Evolutionary conservation across 2,329 filamentous ascomycete genomes (phyloP), one percentile per base, ranked within the genome.

Genomic region (Hirsutella minnesotensis): DNA sequence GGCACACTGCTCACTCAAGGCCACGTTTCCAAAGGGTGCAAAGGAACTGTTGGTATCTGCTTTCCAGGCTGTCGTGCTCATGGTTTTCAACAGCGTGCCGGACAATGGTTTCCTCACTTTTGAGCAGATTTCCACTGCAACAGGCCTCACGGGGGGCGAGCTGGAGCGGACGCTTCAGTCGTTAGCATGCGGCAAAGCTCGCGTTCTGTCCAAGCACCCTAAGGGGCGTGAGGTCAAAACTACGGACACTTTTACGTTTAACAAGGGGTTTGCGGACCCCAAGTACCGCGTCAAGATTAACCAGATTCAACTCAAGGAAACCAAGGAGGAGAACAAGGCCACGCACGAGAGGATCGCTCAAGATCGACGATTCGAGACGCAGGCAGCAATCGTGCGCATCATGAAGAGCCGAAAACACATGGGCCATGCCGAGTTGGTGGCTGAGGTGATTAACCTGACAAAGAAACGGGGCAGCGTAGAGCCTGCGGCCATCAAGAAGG

Each of bases 281-380:
- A 94, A 92, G 62, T 84, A 86, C 63, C 80, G 88, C 44, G 81
- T 98, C 66, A 98, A 98, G 69, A 95, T 98, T 69, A 98, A 96
- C 66, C 90, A 95, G 64, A 92, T 98, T 53, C 92, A 98, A 64
- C 75, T 95, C 40, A 94, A 92, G 65, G 92, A 98, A 66, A 96
- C 92, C 1, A 85, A 84, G 54, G 84, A 90, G 56, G 92, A 98
- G 65, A 95, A 95, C 65, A 85, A 88, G 63, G 86, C 84, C 53
- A 96, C 89, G 1, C 88, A 96, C 62, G 83, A 95, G 62, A 78
- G 87, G 36, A 86, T 98, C 4, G 82, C 81, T 0, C 83, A 85
- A 41, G 92, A 98, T 58, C 72, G 92, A 40, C 87, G 95, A 56
- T 95, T 94, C 55, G 94, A 98, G 67, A 95, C 89, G 0, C 92